Evolutionary conservation across 78 protist genomes (phyloP).

Genomic region (Diacronema lutheri): DNA sequence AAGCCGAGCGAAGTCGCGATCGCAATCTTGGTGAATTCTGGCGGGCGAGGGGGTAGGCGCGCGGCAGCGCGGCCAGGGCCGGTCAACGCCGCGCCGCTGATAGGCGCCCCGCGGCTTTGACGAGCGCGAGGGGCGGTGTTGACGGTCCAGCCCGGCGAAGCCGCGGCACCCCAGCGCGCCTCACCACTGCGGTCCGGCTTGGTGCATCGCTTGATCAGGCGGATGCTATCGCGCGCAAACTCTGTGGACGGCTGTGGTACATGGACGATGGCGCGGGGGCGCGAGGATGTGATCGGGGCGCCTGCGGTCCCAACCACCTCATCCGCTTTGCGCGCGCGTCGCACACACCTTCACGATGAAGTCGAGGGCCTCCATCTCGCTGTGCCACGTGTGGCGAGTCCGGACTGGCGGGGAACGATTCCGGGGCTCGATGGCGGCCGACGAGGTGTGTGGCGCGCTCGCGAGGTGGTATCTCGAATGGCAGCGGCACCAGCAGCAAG

Average conservation of each 20-base stretch:
- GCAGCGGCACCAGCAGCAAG: too few species aligned
- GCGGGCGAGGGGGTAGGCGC: background rate
- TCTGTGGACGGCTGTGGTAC: background rate
- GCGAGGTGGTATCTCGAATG: too few species aligned
- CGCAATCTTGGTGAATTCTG: slow-evolving; percentile 86
- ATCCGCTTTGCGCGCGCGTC: background rate
- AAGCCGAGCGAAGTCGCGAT: slow-evolving; percentile 83
- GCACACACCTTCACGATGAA: background rate
- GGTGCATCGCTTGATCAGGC: slow-evolving; percentile 37
- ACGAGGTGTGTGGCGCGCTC: too few species aligned
- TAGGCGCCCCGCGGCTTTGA: background rate
- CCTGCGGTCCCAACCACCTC: background rate
- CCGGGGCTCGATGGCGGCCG: too few species aligned
- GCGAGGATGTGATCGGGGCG: background rate
- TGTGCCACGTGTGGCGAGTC: too few species aligned
- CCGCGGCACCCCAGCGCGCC: background rate
- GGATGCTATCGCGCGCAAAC: slow-evolving; percentile 26
- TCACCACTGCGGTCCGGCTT: slow-evolving; percentile 38
- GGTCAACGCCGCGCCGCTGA: background rate
- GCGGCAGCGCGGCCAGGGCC: background rate
- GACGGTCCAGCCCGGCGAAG: background rate
- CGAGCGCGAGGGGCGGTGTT: background rate
- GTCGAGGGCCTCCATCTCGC: too few species aligned
- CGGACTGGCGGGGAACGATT: too few species aligned
- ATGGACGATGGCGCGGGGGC: background rate